phyloP scores from a whole-genome alignment of 148 eudicot genomes.

The Fagopyrum homotropicum region DNA sequence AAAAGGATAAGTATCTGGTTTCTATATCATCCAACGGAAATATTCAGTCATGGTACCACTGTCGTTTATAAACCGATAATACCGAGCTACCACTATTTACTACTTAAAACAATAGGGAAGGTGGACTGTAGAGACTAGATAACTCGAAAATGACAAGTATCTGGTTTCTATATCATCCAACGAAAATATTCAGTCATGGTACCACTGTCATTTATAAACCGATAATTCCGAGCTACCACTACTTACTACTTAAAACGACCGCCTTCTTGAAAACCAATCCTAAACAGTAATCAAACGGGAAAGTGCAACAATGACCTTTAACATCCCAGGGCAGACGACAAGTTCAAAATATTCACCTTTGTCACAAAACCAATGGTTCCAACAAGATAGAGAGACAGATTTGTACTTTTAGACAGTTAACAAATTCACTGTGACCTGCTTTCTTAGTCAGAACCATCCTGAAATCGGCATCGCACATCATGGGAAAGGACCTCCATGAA shows the following conservation, averaged over 20 bases:
- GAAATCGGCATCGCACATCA: conserved; percentile 9
- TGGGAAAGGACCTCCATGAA: conserved; percentile 11
- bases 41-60: conserved; percentile 2
- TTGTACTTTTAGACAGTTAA: background rate
- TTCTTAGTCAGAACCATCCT: background rate
- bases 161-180: background rate
- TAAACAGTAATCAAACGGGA: background rate
- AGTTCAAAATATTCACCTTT: background rate
- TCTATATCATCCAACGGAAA: conserved; percentile 3
- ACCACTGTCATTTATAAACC: background rate
- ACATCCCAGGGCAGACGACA: background rate
- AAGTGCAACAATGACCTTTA: conserved; percentile 1
- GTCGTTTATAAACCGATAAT: background rate
- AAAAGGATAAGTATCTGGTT: background rate
- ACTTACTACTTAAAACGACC: background rate
- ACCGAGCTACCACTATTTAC: background rate
- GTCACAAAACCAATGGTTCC: background rate
- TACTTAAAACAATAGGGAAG: background rate
- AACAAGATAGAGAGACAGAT: background rate
- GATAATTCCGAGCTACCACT: background rate
- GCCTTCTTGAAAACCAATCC: conserved; percentile 2
- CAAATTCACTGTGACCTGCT: background rate
- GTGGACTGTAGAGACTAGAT: background rate
- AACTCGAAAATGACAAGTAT: background rate
- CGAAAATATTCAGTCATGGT: background rate